phyloP scores from a whole-genome alignment of 306 rosid genomes.

The Pyrus pyrifolia region DNA sequence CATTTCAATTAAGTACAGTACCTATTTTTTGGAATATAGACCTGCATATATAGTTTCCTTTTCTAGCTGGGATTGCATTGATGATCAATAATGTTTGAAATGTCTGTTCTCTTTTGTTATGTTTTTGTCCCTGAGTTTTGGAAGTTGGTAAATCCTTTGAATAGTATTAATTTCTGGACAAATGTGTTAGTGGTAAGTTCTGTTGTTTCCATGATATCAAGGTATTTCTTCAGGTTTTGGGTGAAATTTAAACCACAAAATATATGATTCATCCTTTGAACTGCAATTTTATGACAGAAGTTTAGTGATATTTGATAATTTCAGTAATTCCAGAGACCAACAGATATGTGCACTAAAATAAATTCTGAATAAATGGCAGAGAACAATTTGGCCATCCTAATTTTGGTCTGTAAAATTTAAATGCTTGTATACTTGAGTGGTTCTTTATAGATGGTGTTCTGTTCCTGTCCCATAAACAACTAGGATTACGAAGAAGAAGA shows the following conservation, averaged over 20 bases:
- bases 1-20: background rate
- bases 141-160: background rate
- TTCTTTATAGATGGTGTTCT: background rate
- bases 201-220: background rate
- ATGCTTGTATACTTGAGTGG: background rate
- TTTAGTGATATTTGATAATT: background rate
- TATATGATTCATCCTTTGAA: background rate
- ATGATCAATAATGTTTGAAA: background rate
- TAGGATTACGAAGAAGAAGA: too few relatives aligned
- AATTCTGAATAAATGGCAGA: background rate
- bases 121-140: background rate
- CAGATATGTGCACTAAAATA: background rate
- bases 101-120: background rate
- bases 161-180: background rate
- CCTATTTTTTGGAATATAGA: background rate
- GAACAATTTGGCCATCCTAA: too few relatives aligned
- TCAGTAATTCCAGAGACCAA: background rate
- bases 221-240: background rate
- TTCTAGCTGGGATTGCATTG: background rate
- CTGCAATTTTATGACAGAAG: background rate
- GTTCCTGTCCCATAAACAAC: too few relatives aligned
- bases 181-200: background rate
- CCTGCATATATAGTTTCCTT: background rate
- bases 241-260: background rate
- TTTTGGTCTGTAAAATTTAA: background rate